Conservation (phyloP, 371 early-diverging fungal genomes). For the Coemansia sp. region DNA sequence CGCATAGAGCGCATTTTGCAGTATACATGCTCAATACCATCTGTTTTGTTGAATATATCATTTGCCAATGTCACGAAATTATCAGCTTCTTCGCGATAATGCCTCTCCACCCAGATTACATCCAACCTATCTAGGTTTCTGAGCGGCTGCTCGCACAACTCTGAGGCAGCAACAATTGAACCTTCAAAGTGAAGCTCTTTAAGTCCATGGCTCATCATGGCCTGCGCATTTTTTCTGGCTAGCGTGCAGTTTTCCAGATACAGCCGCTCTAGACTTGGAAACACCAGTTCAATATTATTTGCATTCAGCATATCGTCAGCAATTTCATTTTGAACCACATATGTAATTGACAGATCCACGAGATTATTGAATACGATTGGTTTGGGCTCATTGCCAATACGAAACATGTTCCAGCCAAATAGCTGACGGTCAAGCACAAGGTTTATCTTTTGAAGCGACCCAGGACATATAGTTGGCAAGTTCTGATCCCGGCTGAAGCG, state of each 20-base stretch:
- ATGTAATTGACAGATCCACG: neutral
- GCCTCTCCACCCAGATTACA: neutral
- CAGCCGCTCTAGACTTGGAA: neutral
- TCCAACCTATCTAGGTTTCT: neutral
- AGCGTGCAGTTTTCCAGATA: no score
- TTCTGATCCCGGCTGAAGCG: neutral
- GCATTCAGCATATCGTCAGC: neutral
- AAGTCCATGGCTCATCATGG: no score
- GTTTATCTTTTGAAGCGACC: neutral
- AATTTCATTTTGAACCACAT: neutral
- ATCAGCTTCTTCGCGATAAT: no score
- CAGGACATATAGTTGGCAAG: neutral
- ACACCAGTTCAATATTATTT: neutral
- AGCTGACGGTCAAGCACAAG: neutral
- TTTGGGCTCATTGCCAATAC: neutral
- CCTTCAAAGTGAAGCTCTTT: neutral
- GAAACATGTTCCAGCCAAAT: neutral
- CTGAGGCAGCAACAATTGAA: neutral
- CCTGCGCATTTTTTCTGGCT: no score
- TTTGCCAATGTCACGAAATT: no score
- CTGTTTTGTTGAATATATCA: no score
- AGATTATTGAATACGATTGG: neutral
- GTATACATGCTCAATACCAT: no score
- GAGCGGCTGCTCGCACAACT: neutral
- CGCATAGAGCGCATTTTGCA: no score